Evolutionary conservation across 176 grass and related monocot genomes (phyloP), one percentile per base, ranked within the genome.

Genomic region (Zoysia pacifica): DNA sequence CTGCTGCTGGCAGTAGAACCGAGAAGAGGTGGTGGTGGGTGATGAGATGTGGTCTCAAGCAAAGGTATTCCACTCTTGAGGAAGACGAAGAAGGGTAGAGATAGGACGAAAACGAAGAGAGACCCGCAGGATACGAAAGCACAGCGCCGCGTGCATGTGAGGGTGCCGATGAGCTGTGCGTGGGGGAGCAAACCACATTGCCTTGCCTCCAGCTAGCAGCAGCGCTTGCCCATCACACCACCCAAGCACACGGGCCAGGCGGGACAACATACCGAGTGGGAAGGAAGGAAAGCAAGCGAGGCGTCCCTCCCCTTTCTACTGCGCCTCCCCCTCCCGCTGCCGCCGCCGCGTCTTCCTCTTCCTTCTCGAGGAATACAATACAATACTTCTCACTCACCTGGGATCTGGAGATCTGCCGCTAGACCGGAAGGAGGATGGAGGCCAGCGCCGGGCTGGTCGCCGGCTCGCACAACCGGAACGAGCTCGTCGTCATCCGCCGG

Each of bases 391-490:
- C 28, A 28, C 28, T 4, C 51, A 1, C 43, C 48, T 6, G 80
- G 7, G 81, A 79, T 67, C 81, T 28, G 77, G 78, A 61, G 85
- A 86, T 87, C 73, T 82, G 72, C 44, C 46, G 67, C 48, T 52
- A 52, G 65, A 46, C 14, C 20, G 13, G 14, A 7, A 19, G 19
- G n/a, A 18, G 40, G 64, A 89, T 89, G 90, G 90, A 92, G 86
- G 86, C 90, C 51, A 84, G 90, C 66, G 86, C 90, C 49, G 90
- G 90, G 58, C 70, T 92, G 70, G 90, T 92, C 50, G 90, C 90
- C 59, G 90, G 90, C 8, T 92, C 90, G 51, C 90, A 92, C 83
- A 92, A 92, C 83, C 76, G 90, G 48, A 92, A 92, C 72, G 90
- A 92, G 90, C 86, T 92, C 70, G 90, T 92, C 63, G 86, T 92